Evolutionary conservation across 2,329 filamentous ascomycete species (phyloP).

Genomic region (Monilinia aucupariae): DNA sequence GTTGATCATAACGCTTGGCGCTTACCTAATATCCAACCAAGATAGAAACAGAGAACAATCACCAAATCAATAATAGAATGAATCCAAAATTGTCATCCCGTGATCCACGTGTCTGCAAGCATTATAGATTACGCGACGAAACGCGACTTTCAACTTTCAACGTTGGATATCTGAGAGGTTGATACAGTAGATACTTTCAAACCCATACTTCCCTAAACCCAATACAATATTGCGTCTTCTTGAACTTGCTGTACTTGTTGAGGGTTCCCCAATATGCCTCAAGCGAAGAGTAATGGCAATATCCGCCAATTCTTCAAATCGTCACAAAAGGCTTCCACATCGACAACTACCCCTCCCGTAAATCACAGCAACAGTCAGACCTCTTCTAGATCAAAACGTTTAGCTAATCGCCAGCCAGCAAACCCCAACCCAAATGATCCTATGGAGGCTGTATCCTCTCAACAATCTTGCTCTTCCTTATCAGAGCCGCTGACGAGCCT

Average conservation of each 20-base stretch:
- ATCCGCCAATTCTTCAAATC: conserved; percentile 12
- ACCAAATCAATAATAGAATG: too few relatives aligned
- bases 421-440: not conserved
- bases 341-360: conserved; percentile 5
- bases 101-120: conserved; percentile 13
- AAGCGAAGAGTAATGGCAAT: conserved; percentile 8
- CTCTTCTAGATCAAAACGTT: not conserved
- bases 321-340: not conserved
- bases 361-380: not conserved
- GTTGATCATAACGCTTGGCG: not conserved
- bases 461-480: not conserved
- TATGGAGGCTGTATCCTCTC: conserved; percentile 1
- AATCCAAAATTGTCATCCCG: conserved; percentile 1
- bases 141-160: not conserved
- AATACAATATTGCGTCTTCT: not conserved
- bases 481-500: not conserved
- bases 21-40: conserved; percentile 8
- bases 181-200: too few relatives aligned
- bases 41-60: too few relatives aligned
- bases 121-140: conserved; percentile 2
- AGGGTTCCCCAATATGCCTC: not conserved
- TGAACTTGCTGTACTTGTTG: not conserved
- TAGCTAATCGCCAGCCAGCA: not conserved
- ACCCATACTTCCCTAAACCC: not conserved
- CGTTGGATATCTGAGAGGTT: not conserved